phyloP scores from a whole-genome alignment of 345 rosid genomes.

The Gossypium raimondii region DNA sequence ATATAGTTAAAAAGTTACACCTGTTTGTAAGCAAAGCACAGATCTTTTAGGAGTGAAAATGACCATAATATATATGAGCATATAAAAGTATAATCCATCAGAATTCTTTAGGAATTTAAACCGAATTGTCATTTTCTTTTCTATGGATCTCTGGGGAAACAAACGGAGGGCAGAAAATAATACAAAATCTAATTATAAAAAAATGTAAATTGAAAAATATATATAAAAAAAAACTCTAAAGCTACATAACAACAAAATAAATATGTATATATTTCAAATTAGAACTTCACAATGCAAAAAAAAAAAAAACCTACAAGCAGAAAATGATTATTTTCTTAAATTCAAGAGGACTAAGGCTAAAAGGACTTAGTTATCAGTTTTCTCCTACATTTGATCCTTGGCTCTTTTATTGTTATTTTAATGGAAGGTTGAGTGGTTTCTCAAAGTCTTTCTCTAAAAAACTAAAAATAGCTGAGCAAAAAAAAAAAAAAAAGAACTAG shows the following conservation, averaged over 20 bases:
- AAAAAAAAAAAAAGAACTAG: neutral
- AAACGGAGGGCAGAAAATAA: neutral
- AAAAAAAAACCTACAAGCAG: neutral
- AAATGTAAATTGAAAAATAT: neutral
- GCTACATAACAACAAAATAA: no score
- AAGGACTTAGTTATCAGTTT: neutral
- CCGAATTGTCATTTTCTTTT: neutral
- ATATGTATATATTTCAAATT: no score
- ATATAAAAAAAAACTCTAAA: neutral
- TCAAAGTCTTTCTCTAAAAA: neutral
- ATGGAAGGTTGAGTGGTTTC: neutral
- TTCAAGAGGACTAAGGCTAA: neutral
- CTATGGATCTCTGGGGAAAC: neutral
- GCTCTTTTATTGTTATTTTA: neutral
- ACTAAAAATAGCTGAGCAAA: no score
- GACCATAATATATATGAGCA: neutral
- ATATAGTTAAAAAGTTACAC: neutral
- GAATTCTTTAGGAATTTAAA: neutral
- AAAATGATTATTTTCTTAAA: neutral
- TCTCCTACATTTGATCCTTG: neutral
- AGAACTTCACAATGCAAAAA: neutral
- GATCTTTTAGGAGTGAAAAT: neutral
- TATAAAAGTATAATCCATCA: neutral
- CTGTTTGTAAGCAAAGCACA: slow-evolving; percentile 16
- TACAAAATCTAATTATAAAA: neutral